A percentile compares a stretch with the other conserved stretches of the same genome.
Evolutionary conservation across 148 eudicot species (phyloP).

Genomic region (Fagopyrum homotropicum): DNA sequence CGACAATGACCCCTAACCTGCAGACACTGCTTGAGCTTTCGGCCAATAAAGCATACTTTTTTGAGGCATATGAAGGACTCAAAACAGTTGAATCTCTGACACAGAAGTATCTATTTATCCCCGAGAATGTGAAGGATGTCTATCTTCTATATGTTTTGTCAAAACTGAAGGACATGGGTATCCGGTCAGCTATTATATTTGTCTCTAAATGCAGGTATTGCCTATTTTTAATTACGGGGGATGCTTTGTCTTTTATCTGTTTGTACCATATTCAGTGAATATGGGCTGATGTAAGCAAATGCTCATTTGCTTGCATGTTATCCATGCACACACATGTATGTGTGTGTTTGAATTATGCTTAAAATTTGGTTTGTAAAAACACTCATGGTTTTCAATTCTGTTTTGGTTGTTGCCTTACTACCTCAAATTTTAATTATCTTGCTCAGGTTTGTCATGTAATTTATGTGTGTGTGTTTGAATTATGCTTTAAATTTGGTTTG

Average conservation of each 20-base stretch:
- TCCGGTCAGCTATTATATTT: constrained; percentile 81
- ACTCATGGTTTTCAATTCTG: neutral
- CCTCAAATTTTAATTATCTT: neutral
- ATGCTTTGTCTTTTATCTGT: neutral
- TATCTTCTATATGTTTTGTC: constrained; percentile 61
- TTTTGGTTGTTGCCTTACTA: neutral
- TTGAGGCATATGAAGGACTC: constrained; percentile 78
- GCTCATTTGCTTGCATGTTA: too few relatives aligned
- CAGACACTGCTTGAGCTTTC: constrained; percentile 66
- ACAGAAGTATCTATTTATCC: constrained; percentile 65
- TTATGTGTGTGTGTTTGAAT: neutral
- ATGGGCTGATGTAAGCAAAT: neutral
- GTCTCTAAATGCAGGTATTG: constrained; percentile 59
- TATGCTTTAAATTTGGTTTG: neutral
- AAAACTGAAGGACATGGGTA: constrained; percentile 65
- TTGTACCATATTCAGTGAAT: neutral
- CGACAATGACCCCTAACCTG: constrained; percentile 80
- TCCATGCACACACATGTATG: too few relatives aligned
- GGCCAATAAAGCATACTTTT: constrained; percentile 73
- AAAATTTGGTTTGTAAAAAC: neutral
- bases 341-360: neutral
- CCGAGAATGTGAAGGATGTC: constrained; percentile 66
- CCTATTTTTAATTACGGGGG: neutral
- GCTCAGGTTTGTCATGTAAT: neutral
- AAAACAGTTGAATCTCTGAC: constrained; percentile 74